These are phyloP conservation scores for Saturnispora serradocipensis DNA, from an alignment of 805 yeast genomes.

Conservation along the genomic window DNA sequence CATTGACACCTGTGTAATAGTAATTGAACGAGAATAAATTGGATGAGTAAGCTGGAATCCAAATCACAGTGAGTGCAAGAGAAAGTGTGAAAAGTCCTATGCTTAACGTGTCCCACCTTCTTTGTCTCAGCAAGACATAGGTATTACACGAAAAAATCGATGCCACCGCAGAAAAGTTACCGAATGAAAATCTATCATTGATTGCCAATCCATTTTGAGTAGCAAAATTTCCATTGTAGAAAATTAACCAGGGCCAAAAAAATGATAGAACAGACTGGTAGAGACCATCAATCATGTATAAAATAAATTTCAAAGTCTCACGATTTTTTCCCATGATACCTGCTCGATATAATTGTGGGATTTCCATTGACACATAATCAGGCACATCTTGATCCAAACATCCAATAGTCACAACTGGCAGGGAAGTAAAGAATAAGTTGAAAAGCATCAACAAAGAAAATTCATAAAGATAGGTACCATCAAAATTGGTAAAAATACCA, in stretches of 20 bases:
- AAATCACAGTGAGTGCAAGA: slow-evolving; percentile 49
- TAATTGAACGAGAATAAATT: slow-evolving; percentile 42
- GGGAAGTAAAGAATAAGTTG: slow-evolving; percentile 72
- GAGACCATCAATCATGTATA: slow-evolving; percentile 59
- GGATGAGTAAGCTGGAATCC: slow-evolving; percentile 77
- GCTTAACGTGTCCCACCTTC: slow-evolving; percentile 72
- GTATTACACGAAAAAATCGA: slow-evolving; percentile 57
- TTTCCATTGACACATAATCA: slow-evolving; percentile 52
- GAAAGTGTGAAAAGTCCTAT: slow-evolving; percentile 45
- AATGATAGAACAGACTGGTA: slow-evolving; percentile 64
- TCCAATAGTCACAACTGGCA: slow-evolving; percentile 68
- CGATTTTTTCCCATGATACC: slow-evolving; percentile 61
- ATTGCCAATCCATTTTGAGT: slow-evolving; percentile 40
- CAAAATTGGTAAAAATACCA: slow-evolving; percentile 58
- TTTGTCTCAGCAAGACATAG: slow-evolving; percentile 58
- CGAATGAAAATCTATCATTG: slow-evolving; percentile 66
- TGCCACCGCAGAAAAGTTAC: slow-evolving; percentile 50
- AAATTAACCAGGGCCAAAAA: slow-evolving; percentile 57
- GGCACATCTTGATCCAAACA: slow-evolving; percentile 69
- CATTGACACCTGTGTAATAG: slow-evolving; percentile 54
- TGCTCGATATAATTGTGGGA: slow-evolving; percentile 60
- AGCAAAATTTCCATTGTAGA: slow-evolving; percentile 35
- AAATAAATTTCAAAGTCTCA: slow-evolving; percentile 49
- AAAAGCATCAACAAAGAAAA: slow-evolving; percentile 71
- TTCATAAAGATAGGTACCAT: slow-evolving; percentile 69